Conservation (phyloP, 805 yeast genomes). For the Kuraishia cidri region DNA sequence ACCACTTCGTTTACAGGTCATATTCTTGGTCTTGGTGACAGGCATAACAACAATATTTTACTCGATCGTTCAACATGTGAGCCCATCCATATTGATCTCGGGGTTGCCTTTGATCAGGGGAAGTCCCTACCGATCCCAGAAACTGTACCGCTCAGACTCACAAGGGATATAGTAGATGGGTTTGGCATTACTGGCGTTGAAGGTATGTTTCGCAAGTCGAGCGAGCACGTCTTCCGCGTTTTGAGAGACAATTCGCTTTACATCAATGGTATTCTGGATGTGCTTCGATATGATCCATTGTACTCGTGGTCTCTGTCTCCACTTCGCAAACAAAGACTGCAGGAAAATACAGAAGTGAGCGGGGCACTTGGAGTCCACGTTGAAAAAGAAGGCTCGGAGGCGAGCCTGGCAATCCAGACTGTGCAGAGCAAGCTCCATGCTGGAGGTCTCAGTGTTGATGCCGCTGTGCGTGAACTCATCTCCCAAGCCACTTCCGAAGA, state of each 20-base stretch:
- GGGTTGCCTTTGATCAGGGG: slow-evolving; percentile 96
- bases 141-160: slow-evolving; percentile 84
- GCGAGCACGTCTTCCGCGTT: slow-evolving; percentile 66
- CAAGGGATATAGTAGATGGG: slow-evolving; percentile 88
- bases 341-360: neutral
- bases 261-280: slow-evolving; percentile 76
- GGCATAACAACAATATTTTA: slow-evolving; percentile 87
- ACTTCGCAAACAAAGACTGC: slow-evolving; percentile 38
- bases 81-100: slow-evolving; percentile 92
- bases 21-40: slow-evolving; percentile 86
- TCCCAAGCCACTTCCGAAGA: slow-evolving; percentile 62
- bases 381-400: slow-evolving; percentile 54
- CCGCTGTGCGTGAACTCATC: slow-evolving; percentile 73
- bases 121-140: slow-evolving; percentile 80
- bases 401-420: slow-evolving; percentile 65
- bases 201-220: slow-evolving; percentile 66
- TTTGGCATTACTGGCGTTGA: slow-evolving; percentile 81
- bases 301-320: slow-evolving; percentile 90
- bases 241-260: slow-evolving; percentile 57
- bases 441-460: slow-evolving; percentile 68
- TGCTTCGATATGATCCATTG: slow-evolving; percentile 84
- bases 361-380: slow-evolving; percentile 6
- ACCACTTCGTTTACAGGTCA: slow-evolving; percentile 82
- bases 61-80: slow-evolving; percentile 81
- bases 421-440: slow-evolving; percentile 66